Base-by-base conservation (phyloP, 768 basidiomycete species). In the Russula sp. region DNA sequence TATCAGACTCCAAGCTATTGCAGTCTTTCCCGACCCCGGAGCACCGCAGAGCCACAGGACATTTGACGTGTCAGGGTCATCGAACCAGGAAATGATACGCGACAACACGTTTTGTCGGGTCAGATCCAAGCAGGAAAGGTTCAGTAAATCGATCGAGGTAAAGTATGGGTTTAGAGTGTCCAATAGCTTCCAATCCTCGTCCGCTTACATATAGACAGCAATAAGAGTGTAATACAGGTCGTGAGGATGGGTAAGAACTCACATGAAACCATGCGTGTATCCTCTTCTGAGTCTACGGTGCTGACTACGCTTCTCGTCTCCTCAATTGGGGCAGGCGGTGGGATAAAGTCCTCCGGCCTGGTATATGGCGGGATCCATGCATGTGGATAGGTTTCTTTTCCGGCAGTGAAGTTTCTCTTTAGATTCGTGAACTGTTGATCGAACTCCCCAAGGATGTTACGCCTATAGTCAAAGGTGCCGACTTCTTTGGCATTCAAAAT, bases 11-110 rank as follows among this genome's bases (percentile, higher is more conserved):
- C 56, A 63, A 9, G 57, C 41, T 36, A 65, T 56, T 2, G 57
- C 13, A 3, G 65, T 63, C 45, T 65, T 65, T 20, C 65, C 65
- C 2, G 65, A 42, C 2, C 65, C 65, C 2, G 65, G 61, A 38
- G 56, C 61, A 56, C 65, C 65, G 22, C 34, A 10, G n/a, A 65
- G 56, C 65, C 61, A 63, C 9, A 65, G 32, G 1, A 65, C 38
- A 45, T 65, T 65, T 14, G 65, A 38, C 10, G 51, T 35, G 7
- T 34, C 11, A 22, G 16, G 3, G 43, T 59, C 35, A 22, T 65
- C 54, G 9, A 65, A 35, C 65, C 65, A 63, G 18, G 20, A 14
- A 36, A 7, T 49, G n/a, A 65, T 53, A 2, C 34, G 5, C n/a
- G 32, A 50, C 9, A 65, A 32, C 7, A 63, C 3, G 10, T 14